Evolutionary conservation across 495 filamentous ascomycete genomes (phyloP).

Genomic region (Neurospora africana): DNA sequence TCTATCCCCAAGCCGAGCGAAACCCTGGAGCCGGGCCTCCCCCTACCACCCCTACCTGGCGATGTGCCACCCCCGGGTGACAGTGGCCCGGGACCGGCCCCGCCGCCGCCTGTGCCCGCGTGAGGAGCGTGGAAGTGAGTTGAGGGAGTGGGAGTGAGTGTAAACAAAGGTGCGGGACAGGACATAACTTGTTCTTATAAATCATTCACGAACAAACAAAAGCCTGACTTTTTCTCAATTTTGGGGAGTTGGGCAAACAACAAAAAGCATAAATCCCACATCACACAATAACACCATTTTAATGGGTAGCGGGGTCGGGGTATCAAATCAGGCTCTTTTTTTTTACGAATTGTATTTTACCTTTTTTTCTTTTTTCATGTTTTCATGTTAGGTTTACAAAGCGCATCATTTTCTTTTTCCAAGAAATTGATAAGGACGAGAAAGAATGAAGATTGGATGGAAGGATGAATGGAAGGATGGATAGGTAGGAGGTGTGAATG

Average conservation of each 20-base stretch:
- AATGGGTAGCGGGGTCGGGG: not conserved
- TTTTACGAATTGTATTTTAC: not conserved
- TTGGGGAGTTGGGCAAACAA: not conserved
- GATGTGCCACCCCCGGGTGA: conserved; percentile 1
- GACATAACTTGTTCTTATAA: not conserved
- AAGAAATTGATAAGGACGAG: not conserved
- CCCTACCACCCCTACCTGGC: conserved; percentile 10
- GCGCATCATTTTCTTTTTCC: not conserved
- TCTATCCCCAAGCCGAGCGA: conserved; percentile 29
- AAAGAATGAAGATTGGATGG: not conserved
- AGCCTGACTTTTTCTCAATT: not conserved
- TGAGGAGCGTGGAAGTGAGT: not conserved
- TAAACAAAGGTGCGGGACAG: not conserved
- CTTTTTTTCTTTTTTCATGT: not conserved
- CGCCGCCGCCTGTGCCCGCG: conserved; percentile 14
- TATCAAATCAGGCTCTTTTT: not conserved
- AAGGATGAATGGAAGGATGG: not conserved
- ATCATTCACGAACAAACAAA: not conserved
- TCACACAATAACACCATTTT: not conserved
- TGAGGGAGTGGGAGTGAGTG: not conserved
- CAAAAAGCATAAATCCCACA: not conserved
- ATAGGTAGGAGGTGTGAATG: not conserved
- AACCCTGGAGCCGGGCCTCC: conserved; percentile 12
- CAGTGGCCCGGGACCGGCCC: conserved; percentile 2
- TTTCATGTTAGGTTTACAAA: not conserved